These are phyloP conservation scores for Triticum dicoccoides DNA, from an alignment of 176 grass and related monocot species.

Conservation along the genomic window DNA sequence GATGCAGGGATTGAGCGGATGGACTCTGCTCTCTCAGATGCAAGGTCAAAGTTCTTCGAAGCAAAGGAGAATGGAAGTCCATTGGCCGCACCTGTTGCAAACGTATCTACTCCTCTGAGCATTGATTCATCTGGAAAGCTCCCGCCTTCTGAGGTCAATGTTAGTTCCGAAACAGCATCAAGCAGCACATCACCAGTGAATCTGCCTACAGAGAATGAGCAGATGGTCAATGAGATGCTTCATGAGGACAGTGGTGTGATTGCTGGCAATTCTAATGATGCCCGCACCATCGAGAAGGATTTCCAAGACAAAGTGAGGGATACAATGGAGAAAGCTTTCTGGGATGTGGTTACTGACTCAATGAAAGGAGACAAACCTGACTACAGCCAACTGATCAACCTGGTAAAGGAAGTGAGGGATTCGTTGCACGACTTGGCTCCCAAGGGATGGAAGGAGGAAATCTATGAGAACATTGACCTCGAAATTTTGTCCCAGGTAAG, in stretches of 20 bases:
- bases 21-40: conserved; percentile 78
- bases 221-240: conserved; percentile 90
- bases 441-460: conserved; percentile 70
- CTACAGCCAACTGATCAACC: conserved; percentile 59
- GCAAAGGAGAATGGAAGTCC: conserved; percentile 66
- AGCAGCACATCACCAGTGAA: conserved; percentile 28
- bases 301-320: conserved; percentile 69
- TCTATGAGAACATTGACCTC: conserved; percentile 73
- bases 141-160: conserved; percentile 20
- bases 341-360: conserved; percentile 71
- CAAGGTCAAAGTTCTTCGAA: conserved; percentile 82
- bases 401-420: conserved; percentile 89
- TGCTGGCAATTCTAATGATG: conserved; percentile 35
- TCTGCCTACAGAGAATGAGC: conserved; percentile 67
- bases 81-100: conserved; percentile 53
- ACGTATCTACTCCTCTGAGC: conserved; percentile 51
- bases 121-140: conserved; percentile 28
- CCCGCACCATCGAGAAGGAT: conserved; percentile 34
- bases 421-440: conserved; percentile 83
- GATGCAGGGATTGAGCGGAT: conserved; percentile 74
- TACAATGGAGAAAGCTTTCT: conserved; percentile 88
- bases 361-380: conserved; percentile 72
- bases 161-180: conserved; percentile 3
- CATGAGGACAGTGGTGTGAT: conserved; percentile 48
- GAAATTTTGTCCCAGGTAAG: conserved; percentile 90